Evolutionary conservation across 2,329 filamentous ascomycete genomes (phyloP).

Genomic region (Aspergillus awamori): DNA sequence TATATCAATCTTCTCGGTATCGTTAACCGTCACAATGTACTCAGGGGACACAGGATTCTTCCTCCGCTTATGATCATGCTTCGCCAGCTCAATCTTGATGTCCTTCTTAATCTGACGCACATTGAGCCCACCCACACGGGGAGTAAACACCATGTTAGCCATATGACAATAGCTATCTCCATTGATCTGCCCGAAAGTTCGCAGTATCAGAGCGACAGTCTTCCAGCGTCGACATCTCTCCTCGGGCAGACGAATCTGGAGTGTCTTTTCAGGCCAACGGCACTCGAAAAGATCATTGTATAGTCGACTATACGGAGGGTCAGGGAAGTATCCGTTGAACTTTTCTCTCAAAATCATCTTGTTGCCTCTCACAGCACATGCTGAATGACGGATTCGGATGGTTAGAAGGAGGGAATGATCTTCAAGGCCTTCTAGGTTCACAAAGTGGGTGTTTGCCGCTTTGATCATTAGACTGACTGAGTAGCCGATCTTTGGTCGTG

Average conservation of each 20-base stretch:
- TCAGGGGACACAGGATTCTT: not conserved
- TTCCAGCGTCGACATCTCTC: constrained; percentile 29
- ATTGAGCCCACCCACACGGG: constrained; percentile 27
- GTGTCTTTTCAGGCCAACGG: constrained; percentile 19
- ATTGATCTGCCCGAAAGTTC: constrained; percentile 30
- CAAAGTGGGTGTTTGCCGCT: constrained; percentile 24
- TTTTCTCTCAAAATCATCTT: constrained; percentile 26
- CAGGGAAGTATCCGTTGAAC: constrained; percentile 23
- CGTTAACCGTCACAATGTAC: not conserved
- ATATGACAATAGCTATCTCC: constrained; percentile 27
- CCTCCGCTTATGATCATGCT: not conserved
- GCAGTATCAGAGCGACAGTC: constrained; percentile 33
- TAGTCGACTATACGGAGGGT: constrained; percentile 22
- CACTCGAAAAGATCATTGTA: constrained; percentile 24
- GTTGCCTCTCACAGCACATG: constrained; percentile 17
- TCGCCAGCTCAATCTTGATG: constrained; percentile 10
- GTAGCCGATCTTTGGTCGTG: constrained; percentile 6
- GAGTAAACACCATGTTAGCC: constrained; percentile 18
- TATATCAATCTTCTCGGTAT: not conserved
- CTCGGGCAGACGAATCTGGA: constrained; percentile 30
- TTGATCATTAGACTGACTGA: constrained; percentile 22
- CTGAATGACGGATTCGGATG: constrained; percentile 20
- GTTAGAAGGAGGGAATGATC: constrained; percentile 33
- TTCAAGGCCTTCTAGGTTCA: constrained; percentile 33
- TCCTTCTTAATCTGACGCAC: constrained; percentile 25